phyloP scores from a whole-genome alignment of 169 alveolate species.

The Cryptosporidium ubiquitum region DNA sequence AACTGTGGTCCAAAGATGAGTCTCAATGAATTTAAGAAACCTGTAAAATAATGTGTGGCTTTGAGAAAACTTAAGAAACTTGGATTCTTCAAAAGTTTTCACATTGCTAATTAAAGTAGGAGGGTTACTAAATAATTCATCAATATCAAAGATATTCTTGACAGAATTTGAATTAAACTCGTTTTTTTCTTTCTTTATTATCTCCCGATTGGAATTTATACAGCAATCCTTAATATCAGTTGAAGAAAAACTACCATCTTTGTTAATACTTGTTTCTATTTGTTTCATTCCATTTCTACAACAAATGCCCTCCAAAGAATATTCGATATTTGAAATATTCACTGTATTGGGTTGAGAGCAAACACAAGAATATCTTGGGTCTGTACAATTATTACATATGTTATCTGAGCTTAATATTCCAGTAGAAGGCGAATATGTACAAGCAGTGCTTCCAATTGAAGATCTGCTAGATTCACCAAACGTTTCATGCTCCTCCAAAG shows the following conservation, averaged over 20 bases:
- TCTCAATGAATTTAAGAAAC: constrained; percentile 48
- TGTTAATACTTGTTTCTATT: background rate
- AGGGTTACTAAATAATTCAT: constrained; percentile 23
- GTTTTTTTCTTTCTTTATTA: background rate
- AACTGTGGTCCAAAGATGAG: constrained; percentile 71
- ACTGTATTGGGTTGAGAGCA: constrained; percentile 10
- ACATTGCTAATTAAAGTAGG: constrained; percentile 35
- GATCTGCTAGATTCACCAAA: constrained; percentile 55
- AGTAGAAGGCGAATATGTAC: constrained; percentile 59
- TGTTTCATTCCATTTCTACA: background rate
- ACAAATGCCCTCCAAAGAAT: background rate
- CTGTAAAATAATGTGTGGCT: constrained; percentile 56
- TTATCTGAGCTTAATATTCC: constrained; percentile 24
- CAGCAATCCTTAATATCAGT: background rate
- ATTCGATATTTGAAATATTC: background rate
- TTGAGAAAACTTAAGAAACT: constrained; percentile 39
- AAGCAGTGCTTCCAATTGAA: constrained; percentile 51
- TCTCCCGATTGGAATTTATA: background rate
- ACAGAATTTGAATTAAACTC: background rate
- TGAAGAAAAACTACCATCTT: background rate
- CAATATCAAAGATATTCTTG: background rate
- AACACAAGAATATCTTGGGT: background rate
- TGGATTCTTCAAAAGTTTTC: constrained; percentile 43
- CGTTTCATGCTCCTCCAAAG: background rate
- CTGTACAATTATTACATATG: background rate